Base-by-base conservation (phyloP, 2,329 filamentous ascomycete species). In the Aspergillus sp. region DNA sequence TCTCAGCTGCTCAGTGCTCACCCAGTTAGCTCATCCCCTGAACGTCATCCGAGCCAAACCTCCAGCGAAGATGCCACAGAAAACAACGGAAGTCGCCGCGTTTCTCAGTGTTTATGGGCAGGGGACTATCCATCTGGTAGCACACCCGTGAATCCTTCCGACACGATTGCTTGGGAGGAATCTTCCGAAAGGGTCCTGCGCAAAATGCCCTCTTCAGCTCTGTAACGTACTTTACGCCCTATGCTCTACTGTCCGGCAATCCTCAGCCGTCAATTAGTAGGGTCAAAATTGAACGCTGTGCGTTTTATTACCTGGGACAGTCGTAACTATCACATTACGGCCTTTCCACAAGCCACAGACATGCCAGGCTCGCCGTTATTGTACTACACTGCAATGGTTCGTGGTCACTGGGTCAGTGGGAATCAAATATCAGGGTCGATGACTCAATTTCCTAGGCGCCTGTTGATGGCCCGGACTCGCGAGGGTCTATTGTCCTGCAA, bases 151-250 rank as follows among this genome's bases (percentile, higher is more conserved):
- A 49, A 41, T 63, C 52, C 52, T 59, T 59, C 55, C 54, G 58
- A 57, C 57, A 52, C 59, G 48, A 63, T 56, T 47, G 59, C 46
- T 39, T 45, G 23, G 33, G 24, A n/a, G 23, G 57, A 66, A 63
- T 62, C 35, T 60, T 62, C 64, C 62, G 64, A 61, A 58, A 61
- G 52, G 56, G 51, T 53, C 56, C 48, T 60, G n/a, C 52, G 47
- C 46, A 59, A n/a, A 27, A 43, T 41, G 51, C 33, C 50, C 37
- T 39, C 33, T 31, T 44, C 35, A 17, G 31, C 14, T n/a, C 15
- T n/a, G 37, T 37, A 49, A 49, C 46, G n/a, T 35, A 31, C 27
- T 19, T 23, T 19, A 17, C 35, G n/a, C 19, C 35, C 27, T 35
- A 23, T n/a, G 11, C 24, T 15, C 19, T 46, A 11, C 9, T 31